Base-by-base conservation (phyloP, 2,329 filamentous ascomycete genomes). In the Hypoxylon sp. region DNA sequence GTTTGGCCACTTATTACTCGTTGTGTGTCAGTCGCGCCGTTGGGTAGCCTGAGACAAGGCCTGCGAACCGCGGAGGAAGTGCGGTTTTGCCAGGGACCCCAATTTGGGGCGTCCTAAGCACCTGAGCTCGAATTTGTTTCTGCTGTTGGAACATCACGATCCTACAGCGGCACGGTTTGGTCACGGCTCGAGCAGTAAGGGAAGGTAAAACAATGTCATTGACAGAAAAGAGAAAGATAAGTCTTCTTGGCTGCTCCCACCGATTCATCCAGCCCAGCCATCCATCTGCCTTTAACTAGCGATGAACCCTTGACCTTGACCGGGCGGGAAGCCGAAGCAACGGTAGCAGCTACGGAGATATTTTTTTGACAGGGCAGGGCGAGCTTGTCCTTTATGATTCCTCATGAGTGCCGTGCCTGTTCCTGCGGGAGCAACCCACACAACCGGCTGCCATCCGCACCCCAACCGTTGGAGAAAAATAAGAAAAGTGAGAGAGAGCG, bases 341-440 rank as follows among this genome's bases (percentile, higher is more conserved):
- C 65, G 64, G 67, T 68, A 65, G 55, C 55, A 67, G 48, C 53
- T 46, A 63, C 65, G 61, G 65, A 63, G 61, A 61, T 65, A 68
- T 67, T 63, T 37, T 61, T 53, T 29, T 34, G 47, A 54, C 51
- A 43, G 32, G 54, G 47, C 41, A 57, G 14, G 37, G 29, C 30
- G 30, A 29, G 51, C 43, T 25, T 27, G 50, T 50, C 46, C 32
- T 48, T 54, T 45, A 54, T 63, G 54, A 39, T 54, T 55, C 58
- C 55, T 67, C 43, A 47, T 32, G 54, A 65, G 58, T 61, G 54
- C 67, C 57, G 56, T 55, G 30, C 60, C 53, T 63, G 61, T 69
- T 61, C 67, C 61, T 68, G 61, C 63, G 65, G 65, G 58, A 70
- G 61, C 50, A 63, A 68, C 64, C 64, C 61, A 46, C 57, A 29